Evolutionary conservation across 2,329 filamentous ascomycete species (phyloP).

Genomic region (Thielaviopsis euricoi): DNA sequence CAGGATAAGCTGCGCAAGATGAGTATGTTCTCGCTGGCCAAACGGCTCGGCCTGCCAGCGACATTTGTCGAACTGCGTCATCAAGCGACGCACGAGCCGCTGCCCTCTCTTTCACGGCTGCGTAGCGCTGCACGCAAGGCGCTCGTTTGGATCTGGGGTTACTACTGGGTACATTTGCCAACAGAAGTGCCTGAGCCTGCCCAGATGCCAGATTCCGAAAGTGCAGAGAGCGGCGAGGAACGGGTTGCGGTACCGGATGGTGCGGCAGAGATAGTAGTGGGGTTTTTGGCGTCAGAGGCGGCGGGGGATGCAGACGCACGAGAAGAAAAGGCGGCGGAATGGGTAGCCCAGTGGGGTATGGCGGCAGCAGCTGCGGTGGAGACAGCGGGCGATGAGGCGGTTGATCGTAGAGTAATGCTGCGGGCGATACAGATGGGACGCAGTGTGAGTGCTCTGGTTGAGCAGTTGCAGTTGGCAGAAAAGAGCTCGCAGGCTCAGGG

Average conservation of each 20-base stretch:
- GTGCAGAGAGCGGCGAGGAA: neutral
- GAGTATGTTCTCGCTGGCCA: conserved; percentile 58
- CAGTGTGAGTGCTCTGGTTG: conserved; percentile 21
- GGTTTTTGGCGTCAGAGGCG: neutral
- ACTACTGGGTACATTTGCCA: conserved; percentile 55
- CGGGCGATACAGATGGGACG: conserved; percentile 28
- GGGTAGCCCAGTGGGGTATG: conserved; percentile 17
- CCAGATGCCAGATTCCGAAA: neutral
- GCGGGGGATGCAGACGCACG: conserved; percentile 15
- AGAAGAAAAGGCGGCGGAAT: conserved; percentile 16
- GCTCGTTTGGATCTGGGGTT: conserved; percentile 72
- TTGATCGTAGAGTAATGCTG: conserved; percentile 28
- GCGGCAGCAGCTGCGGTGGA: conserved; percentile 24
- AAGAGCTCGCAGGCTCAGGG: conserved; percentile 16
- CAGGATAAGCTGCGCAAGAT: conserved; percentile 50
- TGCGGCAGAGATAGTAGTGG: conserved; percentile 1
- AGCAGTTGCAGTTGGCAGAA: conserved; percentile 11
- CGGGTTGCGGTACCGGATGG: neutral
- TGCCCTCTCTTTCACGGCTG: conserved; percentile 60
- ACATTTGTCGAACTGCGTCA: conserved; percentile 82
- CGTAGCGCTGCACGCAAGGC: conserved; percentile 53
- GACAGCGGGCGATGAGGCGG: conserved; percentile 20
- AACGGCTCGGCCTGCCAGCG: conserved; percentile 50
- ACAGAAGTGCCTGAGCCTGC: conserved; percentile 11
- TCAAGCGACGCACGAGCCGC: conserved; percentile 76